Percentiles rank a stretch among this genome's conserved stretches.
Conservation (phyloP, 768 basidiomycete species). For the Suillus alpinus region DNA sequence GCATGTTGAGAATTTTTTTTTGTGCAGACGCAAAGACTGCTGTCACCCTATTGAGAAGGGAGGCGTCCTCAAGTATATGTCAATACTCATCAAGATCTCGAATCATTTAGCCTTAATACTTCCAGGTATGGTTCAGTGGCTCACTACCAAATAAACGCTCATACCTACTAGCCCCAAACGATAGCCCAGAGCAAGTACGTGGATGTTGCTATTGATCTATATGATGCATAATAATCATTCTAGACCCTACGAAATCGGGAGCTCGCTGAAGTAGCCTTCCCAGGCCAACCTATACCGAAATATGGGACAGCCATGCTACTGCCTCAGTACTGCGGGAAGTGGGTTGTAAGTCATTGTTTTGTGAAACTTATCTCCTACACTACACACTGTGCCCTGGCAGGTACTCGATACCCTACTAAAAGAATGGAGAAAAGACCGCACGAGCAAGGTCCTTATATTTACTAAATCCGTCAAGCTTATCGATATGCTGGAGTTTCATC, state of each 20-base stretch:
- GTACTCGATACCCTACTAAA: slow-evolving; percentile 64
- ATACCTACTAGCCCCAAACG: slow-evolving; percentile 52
- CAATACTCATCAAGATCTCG: slow-evolving; percentile 80
- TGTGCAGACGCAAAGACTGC: slow-evolving; percentile 57
- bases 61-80: slow-evolving; percentile 73
- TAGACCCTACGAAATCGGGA: slow-evolving; percentile 56
- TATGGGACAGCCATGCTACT: slow-evolving; percentile 62
- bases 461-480: slow-evolving; percentile 90
- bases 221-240: slow-evolving; percentile 1
- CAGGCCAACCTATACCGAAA: slow-evolving; percentile 51
- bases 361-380: background rate
- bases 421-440: slow-evolving; percentile 60
- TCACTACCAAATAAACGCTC: slow-evolving; percentile 1
- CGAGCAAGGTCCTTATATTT: slow-evolving; percentile 91
- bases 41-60: slow-evolving; percentile 43
- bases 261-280: slow-evolving; percentile 62
- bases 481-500: slow-evolving; percentile 79
- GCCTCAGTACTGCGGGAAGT: slow-evolving; percentile 78
- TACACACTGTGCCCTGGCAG: slow-evolving; percentile 33
- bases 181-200: slow-evolving; percentile 65
- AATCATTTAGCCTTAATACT: slow-evolving; percentile 88
- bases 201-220: background rate
- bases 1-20: slow-evolving; percentile 9
- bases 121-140: slow-evolving; percentile 50
- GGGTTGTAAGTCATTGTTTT: slow-evolving; percentile 51